Evolutionary conservation across 2,329 filamentous ascomycete genomes (phyloP).

Genomic region (Hymenoscyphus linearis): DNA sequence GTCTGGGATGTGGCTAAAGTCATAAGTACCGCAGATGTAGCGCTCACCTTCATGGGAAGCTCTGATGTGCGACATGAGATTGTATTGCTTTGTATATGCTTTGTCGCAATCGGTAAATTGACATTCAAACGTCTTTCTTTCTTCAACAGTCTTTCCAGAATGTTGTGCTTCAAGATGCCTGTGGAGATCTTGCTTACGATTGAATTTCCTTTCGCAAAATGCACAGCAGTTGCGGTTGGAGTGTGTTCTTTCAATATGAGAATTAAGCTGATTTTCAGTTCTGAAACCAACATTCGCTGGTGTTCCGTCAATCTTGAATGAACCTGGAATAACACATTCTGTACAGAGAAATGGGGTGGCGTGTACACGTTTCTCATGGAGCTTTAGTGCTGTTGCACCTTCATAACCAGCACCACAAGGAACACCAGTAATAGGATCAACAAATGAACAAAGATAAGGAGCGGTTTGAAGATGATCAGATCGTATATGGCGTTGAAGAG

Average conservation of each 20-base stretch:
- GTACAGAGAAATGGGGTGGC: conserved; percentile 70
- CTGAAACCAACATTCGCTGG: conserved; percentile 56
- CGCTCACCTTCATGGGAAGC: conserved; percentile 70
- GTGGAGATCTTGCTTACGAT: conserved; percentile 61
- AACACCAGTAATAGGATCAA: conserved; percentile 46
- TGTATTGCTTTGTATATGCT: conserved; percentile 77
- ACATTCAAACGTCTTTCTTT: conserved; percentile 63
- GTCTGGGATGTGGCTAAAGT: conserved; percentile 51
- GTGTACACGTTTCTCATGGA: conserved; percentile 68
- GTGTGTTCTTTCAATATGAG: conserved; percentile 70
- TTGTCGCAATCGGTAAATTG: conserved; percentile 64
- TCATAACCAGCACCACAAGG: conserved; percentile 68
- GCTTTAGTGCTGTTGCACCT: conserved; percentile 62
- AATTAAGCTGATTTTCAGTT: conserved; percentile 64
- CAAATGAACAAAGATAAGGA: conserved; percentile 63
- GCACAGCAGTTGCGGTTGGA: conserved; percentile 53
- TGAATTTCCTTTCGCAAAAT: conserved; percentile 66
- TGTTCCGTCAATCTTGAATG: conserved; percentile 35
- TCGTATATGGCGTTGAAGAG: conserved; percentile 75
- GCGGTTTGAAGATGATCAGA: conserved; percentile 67
- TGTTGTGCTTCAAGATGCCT: conserved; percentile 77
- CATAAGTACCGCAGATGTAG: conserved; percentile 72
- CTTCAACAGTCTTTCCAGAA: conserved; percentile 53
- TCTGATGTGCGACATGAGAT: conserved; percentile 73
- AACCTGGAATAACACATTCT: conserved; percentile 50